Conservation (phyloP, 805 yeast genomes). For the Nematodospora valgi region DNA sequence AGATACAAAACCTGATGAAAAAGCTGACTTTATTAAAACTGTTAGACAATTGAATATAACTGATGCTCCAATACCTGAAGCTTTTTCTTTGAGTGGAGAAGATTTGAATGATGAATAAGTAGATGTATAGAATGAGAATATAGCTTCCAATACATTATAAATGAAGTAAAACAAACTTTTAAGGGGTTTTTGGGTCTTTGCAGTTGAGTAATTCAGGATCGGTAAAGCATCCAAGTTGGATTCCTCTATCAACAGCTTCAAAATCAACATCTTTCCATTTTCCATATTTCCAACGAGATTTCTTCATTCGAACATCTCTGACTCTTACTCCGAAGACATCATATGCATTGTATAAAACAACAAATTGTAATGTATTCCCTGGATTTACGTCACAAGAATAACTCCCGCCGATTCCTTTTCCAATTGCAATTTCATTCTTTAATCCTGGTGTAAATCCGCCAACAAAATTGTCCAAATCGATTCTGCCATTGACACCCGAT, state of each 20-base stretch:
- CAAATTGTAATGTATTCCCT: constrained; percentile 9
- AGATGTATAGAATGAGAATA: not conserved
- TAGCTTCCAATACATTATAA: not conserved
- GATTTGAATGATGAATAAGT: constrained; percentile 42
- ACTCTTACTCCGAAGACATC: constrained; percentile 6
- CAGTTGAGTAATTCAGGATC: constrained; percentile 4
- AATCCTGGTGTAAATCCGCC: constrained; percentile 6
- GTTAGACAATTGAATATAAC: constrained; percentile 73
- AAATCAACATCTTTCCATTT: constrained; percentile 1
- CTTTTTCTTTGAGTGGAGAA: constrained; percentile 59
- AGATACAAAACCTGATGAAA: constrained; percentile 60
- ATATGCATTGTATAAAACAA: constrained; percentile 3
- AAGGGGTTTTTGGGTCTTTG: too few species aligned
- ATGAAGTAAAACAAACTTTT: too few species aligned
- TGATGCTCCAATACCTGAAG: constrained; percentile 72
- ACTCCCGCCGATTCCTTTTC: constrained; percentile 5
- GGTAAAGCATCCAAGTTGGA: constrained; percentile 11
- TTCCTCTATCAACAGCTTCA: constrained; percentile 1
- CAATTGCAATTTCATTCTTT: constrained; percentile 1
- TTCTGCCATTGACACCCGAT: constrained; percentile 3
- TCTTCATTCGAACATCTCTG: constrained; percentile 3
- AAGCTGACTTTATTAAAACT: constrained; percentile 70
- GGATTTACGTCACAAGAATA: constrained; percentile 7
- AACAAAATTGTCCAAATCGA: constrained; percentile 7
- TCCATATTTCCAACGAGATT: constrained; percentile 4